Base-by-base conservation (phyloP, 164 flowering plant species). In the Piper betle region DNA sequence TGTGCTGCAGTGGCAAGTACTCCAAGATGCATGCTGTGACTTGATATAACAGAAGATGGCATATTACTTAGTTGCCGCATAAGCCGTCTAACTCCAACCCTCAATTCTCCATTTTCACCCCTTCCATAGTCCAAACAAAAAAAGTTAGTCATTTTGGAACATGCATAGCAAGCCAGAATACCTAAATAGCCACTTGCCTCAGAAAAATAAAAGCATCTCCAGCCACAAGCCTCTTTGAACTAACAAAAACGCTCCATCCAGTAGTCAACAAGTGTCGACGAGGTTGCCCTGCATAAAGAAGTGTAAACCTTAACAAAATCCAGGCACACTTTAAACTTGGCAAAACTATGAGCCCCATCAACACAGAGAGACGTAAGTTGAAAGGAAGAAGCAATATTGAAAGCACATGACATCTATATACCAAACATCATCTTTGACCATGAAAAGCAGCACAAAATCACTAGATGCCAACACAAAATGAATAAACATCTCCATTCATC, bases 11-110 rank as follows among this genome's bases (percentile, higher is more conserved):
- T 91, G 50, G 98, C 96, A 59, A 91, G 88, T 61, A 91, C 96
- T 19, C 98, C 98, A 43, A 91, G 81, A 80, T 91, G 98, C 98
- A 91, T 88, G 75, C 98, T 91, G 72, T 91, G 96, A 68, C 94
- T 91, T 10, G 97, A 91, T 63, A 91, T 91, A 15, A 88, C 98
- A 74, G 96, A 88, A 37, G 98, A 87, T 53, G 95, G 92, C 91
- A 87, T 82, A 65, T 79, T 81, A 60, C 71, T 84, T 55, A 65
- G 81, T 61, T 85, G 96, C 62, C 98, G 78, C 88, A 84, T 84
- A 62, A 76, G 83, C 71, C 95, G 76, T 77, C 98, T 80, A 6
- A 91, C 96, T 19, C 98, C 98, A 60, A 91, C 98, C 53, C 93
- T 90, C 59, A 92, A 80, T 62, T 91, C 95, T 63, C 93, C 95